phyloP scores from a whole-genome alignment of 2,329 filamentous ascomycete genomes.

The Trichoderma sp. region DNA sequence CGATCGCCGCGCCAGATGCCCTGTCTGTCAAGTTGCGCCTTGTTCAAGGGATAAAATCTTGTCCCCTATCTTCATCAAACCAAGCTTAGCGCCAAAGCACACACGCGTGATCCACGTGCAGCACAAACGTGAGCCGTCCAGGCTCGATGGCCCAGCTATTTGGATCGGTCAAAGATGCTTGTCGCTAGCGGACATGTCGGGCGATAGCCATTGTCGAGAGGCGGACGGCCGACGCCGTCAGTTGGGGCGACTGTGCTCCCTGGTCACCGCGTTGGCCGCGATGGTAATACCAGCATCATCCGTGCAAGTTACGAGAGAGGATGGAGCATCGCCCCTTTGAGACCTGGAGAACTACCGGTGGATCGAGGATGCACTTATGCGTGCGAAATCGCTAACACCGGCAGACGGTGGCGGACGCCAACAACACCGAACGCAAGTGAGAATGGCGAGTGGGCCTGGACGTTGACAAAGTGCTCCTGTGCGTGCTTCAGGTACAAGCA shows the following conservation, averaged over 20 bases:
- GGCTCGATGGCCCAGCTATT: constrained; percentile 15
- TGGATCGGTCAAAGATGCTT: constrained; percentile 21
- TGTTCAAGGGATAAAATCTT: constrained; percentile 4
- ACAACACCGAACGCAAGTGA: not conserved
- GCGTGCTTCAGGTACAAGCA: not conserved
- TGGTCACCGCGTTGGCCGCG: constrained; percentile 13
- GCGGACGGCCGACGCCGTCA: constrained; percentile 16
- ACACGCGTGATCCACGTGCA: constrained; percentile 23
- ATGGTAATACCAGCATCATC: not conserved
- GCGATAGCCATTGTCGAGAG: not conserved
- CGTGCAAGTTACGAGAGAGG: not conserved
- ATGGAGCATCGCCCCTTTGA: constrained; percentile 10
- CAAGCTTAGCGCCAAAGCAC: constrained; percentile 15
- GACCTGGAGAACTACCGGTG: constrained; percentile 16
- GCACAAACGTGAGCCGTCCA: constrained; percentile 16
- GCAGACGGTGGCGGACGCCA: constrained; percentile 1
- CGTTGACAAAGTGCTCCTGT: not conserved
- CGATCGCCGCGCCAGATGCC: constrained; percentile 21
- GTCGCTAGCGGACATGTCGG: constrained; percentile 16
- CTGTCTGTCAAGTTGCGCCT: constrained; percentile 13
- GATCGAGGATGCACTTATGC: constrained; percentile 19
- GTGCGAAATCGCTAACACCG: constrained; percentile 7
- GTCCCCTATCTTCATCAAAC: constrained; percentile 22
- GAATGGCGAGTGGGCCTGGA: not conserved
- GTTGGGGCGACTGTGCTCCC: not conserved